Evolutionary conservation across 2,329 filamentous ascomycete species (phyloP).

Genomic region (Colletotrichum salicis): DNA sequence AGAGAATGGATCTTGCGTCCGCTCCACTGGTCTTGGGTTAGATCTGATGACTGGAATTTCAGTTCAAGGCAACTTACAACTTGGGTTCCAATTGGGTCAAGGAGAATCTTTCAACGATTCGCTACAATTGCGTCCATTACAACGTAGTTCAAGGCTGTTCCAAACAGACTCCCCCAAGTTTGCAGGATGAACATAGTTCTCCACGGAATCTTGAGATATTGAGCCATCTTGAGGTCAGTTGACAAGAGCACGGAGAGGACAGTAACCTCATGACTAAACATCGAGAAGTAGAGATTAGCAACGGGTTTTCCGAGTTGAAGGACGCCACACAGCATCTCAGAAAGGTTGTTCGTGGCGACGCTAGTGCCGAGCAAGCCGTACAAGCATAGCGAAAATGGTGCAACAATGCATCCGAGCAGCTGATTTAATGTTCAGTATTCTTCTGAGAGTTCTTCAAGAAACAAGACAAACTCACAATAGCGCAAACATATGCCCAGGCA

Average conservation of each 20-base stretch:
- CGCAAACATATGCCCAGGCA: slow-evolving; percentile 31
- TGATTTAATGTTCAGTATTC: background rate
- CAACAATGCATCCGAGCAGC: slow-evolving; percentile 32
- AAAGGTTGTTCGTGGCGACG: slow-evolving; percentile 45
- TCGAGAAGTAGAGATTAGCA: slow-evolving; percentile 57
- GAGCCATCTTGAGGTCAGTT: slow-evolving; percentile 74
- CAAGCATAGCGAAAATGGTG: slow-evolving; percentile 32
- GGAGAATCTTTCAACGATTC: slow-evolving; percentile 53
- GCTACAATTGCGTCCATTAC: slow-evolving; percentile 58
- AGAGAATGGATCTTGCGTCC: slow-evolving; percentile 58
- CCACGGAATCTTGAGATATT: slow-evolving; percentile 78
- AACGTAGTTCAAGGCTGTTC: slow-evolving; percentile 56
- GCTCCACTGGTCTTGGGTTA: slow-evolving; percentile 48
- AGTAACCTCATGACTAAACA: slow-evolving; percentile 47
- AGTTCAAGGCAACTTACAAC: slow-evolving; percentile 4
- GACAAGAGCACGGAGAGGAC: slow-evolving; percentile 46
- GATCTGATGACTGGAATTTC: background rate
- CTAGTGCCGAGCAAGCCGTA: slow-evolving; percentile 30
- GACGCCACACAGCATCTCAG: slow-evolving; percentile 60
- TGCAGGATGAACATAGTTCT: slow-evolving; percentile 74
- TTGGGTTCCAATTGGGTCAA: slow-evolving; percentile 35
- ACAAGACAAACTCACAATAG: slow-evolving; percentile 13
- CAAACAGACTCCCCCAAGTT: slow-evolving; percentile 53
- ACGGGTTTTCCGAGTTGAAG: slow-evolving; percentile 53
- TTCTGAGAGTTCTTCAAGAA: too few relatives aligned